A percentile compares a stretch with the other conserved stretches of the same genome.
phyloP scores from a whole-genome alignment of 441 rosid genomes.

The Omphalea diandra region DNA sequence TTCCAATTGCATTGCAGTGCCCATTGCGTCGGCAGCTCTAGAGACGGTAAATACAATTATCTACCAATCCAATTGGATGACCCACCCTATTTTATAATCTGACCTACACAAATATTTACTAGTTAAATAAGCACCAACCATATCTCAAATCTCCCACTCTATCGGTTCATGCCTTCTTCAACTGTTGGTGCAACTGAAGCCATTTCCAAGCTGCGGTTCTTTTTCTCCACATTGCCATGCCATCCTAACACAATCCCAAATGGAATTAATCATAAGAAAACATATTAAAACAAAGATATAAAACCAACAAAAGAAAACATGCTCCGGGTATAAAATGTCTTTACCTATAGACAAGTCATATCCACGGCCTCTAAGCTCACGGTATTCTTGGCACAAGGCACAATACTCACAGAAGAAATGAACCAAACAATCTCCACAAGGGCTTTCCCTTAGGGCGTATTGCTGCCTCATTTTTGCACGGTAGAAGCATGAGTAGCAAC shows the following conservation, averaged over 20 bases:
- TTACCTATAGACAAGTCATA: slow-evolving; percentile 39
- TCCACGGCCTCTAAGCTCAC: slow-evolving; percentile 47
- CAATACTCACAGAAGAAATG: slow-evolving; percentile 51
- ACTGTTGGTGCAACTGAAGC: slow-evolving; percentile 36
- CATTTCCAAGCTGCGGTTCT: slow-evolving; percentile 40
- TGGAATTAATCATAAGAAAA: neutral
- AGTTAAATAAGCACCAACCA: neutral
- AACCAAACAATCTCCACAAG: slow-evolving; percentile 49
- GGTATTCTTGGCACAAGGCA: slow-evolving; percentile 53
- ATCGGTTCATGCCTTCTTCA: slow-evolving; percentile 56
- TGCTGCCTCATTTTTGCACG: slow-evolving; percentile 52
- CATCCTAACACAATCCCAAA: slow-evolving; percentile 43
- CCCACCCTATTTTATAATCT: neutral
- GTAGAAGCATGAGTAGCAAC: slow-evolving; percentile 51
- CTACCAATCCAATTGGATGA: neutral
- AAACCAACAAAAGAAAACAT: neutral
- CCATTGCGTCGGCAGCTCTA: too few species aligned
- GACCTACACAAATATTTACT: neutral
- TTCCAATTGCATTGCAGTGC: too few species aligned
- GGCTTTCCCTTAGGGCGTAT: slow-evolving; percentile 32
- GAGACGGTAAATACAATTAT: neutral
- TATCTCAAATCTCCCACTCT: slow-evolving; percentile 5
- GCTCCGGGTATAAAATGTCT: neutral
- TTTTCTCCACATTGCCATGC: slow-evolving; percentile 66
- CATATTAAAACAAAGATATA: neutral